Base-by-base conservation (phyloP, 129 eudicot genomes). In the Tagetes erecta region DNA sequence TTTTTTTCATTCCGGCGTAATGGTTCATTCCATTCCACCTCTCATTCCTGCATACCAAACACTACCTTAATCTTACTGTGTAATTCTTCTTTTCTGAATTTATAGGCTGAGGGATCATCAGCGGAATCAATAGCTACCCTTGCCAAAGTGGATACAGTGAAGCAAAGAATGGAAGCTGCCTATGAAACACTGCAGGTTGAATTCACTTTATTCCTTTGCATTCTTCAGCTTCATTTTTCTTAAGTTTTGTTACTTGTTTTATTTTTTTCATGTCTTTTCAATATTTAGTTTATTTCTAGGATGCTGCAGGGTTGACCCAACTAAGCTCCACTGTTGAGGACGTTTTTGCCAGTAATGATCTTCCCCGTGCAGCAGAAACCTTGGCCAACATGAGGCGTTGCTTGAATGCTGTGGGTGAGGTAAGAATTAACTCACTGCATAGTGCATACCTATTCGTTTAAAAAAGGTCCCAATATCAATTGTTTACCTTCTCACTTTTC, bases 311-410 rank as follows among this genome's bases (percentile, higher is more conserved):
- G 57, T 82, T 95, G 77, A 91, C 99, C 46, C 99, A 95, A 59
- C 83, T 95, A 78, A 95, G 99, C 81, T 91, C 97, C 42, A 95
- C 99, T 27, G 99, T 95, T 66, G 99, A 95, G 85, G 99, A 95
- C 58, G 99, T 95, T 68, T 95, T 95, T 85, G 91, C 97, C 47
- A 95, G 96, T 67, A 96, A 96, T 44, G 97, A 95, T 85, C 99
- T 95, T 83, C 96, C 99, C n/a, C 96, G 94, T 33, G 99, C 96
- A 47, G 99, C 99, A 51, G 97, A 95, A 62, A 95, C 99, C 20
- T 80, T 95, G 84, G 99, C 99, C 45, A 95, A 91, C 82, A 95
- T 95, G 99, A 87, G 99, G 86, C 96, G 89, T 77, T 91, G 99
- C 80, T 85, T 95, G 82, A 80, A 96, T 77, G 99, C 96, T 75